phyloP scores from a whole-genome alignment of 2,329 filamentous ascomycete species.

The Ophiostoma pallidulum region DNA sequence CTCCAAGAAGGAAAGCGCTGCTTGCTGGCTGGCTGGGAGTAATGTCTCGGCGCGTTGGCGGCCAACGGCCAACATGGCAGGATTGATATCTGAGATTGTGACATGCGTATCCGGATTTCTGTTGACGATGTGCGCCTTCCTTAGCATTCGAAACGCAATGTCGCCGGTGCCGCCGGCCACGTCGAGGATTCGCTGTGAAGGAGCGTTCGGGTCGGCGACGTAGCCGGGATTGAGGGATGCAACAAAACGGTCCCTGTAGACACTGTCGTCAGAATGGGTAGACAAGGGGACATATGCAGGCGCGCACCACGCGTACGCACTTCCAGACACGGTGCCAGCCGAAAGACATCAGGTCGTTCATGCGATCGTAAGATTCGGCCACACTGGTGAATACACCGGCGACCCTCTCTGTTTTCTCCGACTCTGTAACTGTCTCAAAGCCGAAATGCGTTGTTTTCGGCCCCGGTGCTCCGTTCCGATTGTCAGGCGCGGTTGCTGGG shows the following conservation, averaged over 20 bases:
- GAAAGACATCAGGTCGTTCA: slow-evolving; percentile 99
- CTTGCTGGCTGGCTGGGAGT: slow-evolving; percentile 46
- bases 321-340: slow-evolving; percentile 96
- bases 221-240: slow-evolving; percentile 78
- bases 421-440: slow-evolving; percentile 73
- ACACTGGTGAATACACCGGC: slow-evolving; percentile 91
- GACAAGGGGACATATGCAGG: neutral
- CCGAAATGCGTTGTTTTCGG: slow-evolving; percentile 69
- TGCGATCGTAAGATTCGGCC: slow-evolving; percentile 86
- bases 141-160: slow-evolving; percentile 92
- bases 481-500: neutral
- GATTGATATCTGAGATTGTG: slow-evolving; percentile 92
- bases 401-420: slow-evolving; percentile 63
- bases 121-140: slow-evolving; percentile 75
- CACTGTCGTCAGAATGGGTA: neutral
- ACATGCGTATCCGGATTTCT: slow-evolving; percentile 71
- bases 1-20: slow-evolving; percentile 65
- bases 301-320: slow-evolving; percentile 29
- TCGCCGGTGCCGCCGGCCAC: slow-evolving; percentile 95
- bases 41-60: slow-evolving; percentile 60
- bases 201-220: slow-evolving; percentile 32
- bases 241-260: slow-evolving; percentile 73
- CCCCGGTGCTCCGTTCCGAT: too few species aligned
- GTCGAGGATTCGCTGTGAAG: slow-evolving; percentile 71
- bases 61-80: slow-evolving; percentile 86